These are phyloP conservation scores for Crithidia brevicula DNA, from an alignment of 208 protist genomes.

Conservation along the genomic window DNA sequence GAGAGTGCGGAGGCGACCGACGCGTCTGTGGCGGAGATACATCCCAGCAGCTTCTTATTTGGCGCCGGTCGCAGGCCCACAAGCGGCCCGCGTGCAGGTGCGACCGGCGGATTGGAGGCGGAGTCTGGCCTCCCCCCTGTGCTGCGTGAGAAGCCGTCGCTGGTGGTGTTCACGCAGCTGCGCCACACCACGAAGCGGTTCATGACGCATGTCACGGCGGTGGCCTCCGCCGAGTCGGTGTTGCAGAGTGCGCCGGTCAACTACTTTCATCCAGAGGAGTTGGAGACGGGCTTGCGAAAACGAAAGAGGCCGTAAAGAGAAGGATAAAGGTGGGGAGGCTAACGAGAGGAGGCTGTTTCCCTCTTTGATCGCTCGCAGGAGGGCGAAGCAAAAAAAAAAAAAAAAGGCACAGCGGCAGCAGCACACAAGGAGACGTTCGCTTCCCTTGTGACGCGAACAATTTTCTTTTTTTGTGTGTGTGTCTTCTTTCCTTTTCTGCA, in stretches of 20 bases:
- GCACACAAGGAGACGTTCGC: too few relatives aligned
- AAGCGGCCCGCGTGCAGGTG: neutral
- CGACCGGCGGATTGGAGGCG: neutral
- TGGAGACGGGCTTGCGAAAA: constrained; percentile 76
- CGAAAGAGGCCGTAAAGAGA: constrained; percentile 38
- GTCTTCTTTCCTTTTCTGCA: too few relatives aligned
- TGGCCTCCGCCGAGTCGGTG: constrained; percentile 68
- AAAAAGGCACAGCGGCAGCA: neutral
- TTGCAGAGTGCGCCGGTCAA: constrained; percentile 73
- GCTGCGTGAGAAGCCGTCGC: constrained; percentile 56
- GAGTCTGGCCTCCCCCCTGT: constrained; percentile 21
- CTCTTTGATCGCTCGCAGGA: too few relatives aligned
- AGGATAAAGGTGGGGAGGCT: neutral
- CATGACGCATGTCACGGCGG: constrained; percentile 90
- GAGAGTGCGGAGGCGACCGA: constrained; percentile 27
- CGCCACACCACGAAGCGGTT: constrained; percentile 84
- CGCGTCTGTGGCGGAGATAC: constrained; percentile 60
- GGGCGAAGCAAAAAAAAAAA: too few relatives aligned
- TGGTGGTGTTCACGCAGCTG: constrained; percentile 89
- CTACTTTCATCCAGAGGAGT: constrained; percentile 82
- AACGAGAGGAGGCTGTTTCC: neutral
- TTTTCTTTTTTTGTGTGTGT: too few relatives aligned
- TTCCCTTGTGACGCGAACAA: too few relatives aligned
- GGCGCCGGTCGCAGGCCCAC: constrained; percentile 36
- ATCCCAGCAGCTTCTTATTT: constrained; percentile 84